A percentile compares a stretch with the other conserved stretches of the same genome.
Conservation (phyloP, 2,329 filamentous ascomycete genomes). For the Alternaria atra region DNA sequence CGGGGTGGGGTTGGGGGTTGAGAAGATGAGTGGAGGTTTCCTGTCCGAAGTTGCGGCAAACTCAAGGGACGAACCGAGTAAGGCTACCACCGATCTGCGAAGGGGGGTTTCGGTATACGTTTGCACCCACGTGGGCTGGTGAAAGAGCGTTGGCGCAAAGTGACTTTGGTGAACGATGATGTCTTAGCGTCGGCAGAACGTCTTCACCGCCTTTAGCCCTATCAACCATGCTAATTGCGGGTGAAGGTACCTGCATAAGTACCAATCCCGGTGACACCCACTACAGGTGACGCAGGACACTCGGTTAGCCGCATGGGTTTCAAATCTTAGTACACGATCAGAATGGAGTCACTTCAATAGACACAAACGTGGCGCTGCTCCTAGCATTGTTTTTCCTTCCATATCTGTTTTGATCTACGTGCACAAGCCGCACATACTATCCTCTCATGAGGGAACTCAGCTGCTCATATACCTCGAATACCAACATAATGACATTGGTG, state of each 20-base stretch:
- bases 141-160: slow-evolving; percentile 21
- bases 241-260: slow-evolving; percentile 15
- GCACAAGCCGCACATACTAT: neutral
- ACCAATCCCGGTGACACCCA: neutral
- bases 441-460: neutral
- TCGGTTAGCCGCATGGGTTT: neutral
- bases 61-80: neutral
- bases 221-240: slow-evolving; percentile 10
- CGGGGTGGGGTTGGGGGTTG: neutral
- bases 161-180: slow-evolving; percentile 15
- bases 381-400: neutral
- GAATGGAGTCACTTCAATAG: neutral
- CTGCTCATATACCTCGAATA: neutral
- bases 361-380: neutral
- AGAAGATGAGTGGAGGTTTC: neutral
- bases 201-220: slow-evolving; percentile 47
- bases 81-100: too few relatives aligned
- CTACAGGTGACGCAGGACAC: neutral
- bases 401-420: slow-evolving; percentile 1
- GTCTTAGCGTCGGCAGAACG: slow-evolving; percentile 32
- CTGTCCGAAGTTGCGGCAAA: neutral
- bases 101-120: neutral
- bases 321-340: neutral
- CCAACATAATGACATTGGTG: neutral
- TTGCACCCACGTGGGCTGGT: slow-evolving; percentile 4